Percentiles rank a stretch among this genome's conserved stretches.
Evolutionary conservation across 768 basidiomycete genomes (phyloP).

Genomic region (Hortiboletus flavorubellus): DNA sequence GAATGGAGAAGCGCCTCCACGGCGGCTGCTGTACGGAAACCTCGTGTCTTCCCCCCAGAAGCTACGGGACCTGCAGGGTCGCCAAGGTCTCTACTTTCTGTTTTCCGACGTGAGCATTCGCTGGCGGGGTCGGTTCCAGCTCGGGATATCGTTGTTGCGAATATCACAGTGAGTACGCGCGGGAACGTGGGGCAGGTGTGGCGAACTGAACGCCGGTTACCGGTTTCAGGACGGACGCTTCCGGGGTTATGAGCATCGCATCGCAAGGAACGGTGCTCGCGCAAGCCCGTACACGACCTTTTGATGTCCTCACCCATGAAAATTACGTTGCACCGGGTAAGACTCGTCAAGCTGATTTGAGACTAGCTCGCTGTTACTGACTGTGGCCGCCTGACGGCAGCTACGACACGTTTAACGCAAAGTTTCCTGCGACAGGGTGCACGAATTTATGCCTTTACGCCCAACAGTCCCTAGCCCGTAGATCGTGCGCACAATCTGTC

Average conservation of each 20-base stretch:
- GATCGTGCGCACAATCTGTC: constrained; percentile 7
- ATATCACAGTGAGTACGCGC: constrained; percentile 62
- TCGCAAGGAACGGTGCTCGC: constrained; percentile 67
- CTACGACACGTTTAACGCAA: constrained; percentile 51
- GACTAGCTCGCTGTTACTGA: constrained; percentile 18
- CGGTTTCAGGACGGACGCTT: constrained; percentile 43
- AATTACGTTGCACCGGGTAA: constrained; percentile 79
- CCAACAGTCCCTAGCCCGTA: constrained; percentile 34
- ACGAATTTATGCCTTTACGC: constrained; percentile 51
- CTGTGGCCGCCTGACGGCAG: constrained; percentile 23
- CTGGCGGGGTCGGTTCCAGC: constrained; percentile 69
- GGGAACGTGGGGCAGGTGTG: constrained; percentile 10
- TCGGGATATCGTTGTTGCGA: constrained; percentile 69
- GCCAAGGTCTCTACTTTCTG: constrained; percentile 80
- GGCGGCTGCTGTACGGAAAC: constrained; percentile 76
- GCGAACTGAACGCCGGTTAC: constrained; percentile 14
- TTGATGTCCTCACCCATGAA: constrained; percentile 72
- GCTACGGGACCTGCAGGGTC: constrained; percentile 76
- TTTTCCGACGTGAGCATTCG: constrained; percentile 91
- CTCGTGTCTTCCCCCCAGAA: constrained; percentile 80
- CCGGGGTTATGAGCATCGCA: constrained; percentile 48
- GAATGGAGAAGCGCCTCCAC: constrained; percentile 39
- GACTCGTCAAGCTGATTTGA: constrained; percentile 31
- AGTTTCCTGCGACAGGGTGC: constrained; percentile 58
- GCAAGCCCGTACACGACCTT: constrained; percentile 65